Percentiles rank a stretch among this genome's conserved stretches.
Evolutionary conservation across 2,329 filamentous ascomycete genomes (phyloP).

Genomic region (Aspergillus proliferans): DNA sequence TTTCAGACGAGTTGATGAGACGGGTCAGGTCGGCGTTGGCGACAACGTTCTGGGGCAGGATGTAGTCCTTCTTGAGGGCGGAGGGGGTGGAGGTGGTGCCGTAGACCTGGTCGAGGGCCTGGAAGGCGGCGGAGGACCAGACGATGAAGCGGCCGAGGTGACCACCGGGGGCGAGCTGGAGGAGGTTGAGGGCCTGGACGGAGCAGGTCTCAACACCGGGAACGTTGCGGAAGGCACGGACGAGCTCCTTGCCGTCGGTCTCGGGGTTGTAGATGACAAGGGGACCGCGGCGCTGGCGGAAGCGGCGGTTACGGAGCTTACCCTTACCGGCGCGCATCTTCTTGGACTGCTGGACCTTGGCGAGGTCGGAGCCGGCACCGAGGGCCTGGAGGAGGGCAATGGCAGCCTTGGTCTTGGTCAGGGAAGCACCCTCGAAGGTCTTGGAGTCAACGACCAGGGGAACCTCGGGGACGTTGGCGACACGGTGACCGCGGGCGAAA

Average conservation of each 20-base stretch:
- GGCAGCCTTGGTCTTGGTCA: slow-evolving; percentile 84
- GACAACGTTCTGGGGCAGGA: slow-evolving; percentile 87
- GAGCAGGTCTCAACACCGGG: slow-evolving; percentile 94
- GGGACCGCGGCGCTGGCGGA: slow-evolving; percentile 95
- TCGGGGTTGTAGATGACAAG: slow-evolving; percentile 97
- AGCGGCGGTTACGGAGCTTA: slow-evolving; percentile 93
- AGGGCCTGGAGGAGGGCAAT: slow-evolving; percentile 81
- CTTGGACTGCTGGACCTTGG: slow-evolving; percentile 93
- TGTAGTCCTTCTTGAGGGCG: slow-evolving; percentile 97
- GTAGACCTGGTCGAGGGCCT: slow-evolving; percentile 95
- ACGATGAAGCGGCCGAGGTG: slow-evolving; percentile 98
- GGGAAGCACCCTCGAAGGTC: slow-evolving; percentile 70
- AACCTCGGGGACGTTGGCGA: slow-evolving; percentile 88
- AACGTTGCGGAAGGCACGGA: slow-evolving; percentile 97
- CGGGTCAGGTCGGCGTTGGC: slow-evolving; percentile 91
- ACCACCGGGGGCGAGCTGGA: slow-evolving; percentile 97
- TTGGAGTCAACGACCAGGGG: slow-evolving; percentile 92
- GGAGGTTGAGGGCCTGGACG: slow-evolving; percentile 92
- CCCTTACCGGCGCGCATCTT: slow-evolving; percentile 98
- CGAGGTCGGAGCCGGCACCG: slow-evolving; percentile 82
- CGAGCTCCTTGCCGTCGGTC: slow-evolving; percentile 88
- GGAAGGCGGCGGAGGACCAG: slow-evolving; percentile 97
- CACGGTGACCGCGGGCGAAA: slow-evolving; percentile 92
- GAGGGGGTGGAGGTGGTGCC: slow-evolving; percentile 84
- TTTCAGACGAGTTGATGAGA: slow-evolving; percentile 98